Evolutionary conservation across 441 rosid species (phyloP).

Genomic region (Mallotus repandus): DNA sequence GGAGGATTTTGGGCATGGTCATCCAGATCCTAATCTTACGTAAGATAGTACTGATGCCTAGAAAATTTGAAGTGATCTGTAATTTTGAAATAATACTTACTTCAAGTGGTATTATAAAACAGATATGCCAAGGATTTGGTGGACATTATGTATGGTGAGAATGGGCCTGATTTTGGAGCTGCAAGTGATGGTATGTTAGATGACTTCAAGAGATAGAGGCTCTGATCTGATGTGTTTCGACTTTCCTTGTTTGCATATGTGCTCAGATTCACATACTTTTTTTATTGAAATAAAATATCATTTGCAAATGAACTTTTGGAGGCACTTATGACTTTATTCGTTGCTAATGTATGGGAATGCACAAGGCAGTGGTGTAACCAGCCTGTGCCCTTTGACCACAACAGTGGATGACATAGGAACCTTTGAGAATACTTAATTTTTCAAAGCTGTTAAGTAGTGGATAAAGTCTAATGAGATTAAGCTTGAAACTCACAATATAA

Average conservation of each 20-base stretch:
- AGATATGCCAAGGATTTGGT: conserved; percentile 97
- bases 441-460: too few relatives aligned
- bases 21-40: conserved; percentile 98
- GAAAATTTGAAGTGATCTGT: conserved; percentile 13
- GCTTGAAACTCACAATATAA: too few relatives aligned
- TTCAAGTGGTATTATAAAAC: conserved; percentile 30
- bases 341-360: too few relatives aligned
- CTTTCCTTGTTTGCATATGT: background rate
- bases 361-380: too few relatives aligned
- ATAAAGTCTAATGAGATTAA: too few relatives aligned
- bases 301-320: too few relatives aligned
- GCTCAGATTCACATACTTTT: background rate
- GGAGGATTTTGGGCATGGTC: conserved; percentile 98
- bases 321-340: too few relatives aligned
- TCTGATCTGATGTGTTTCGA: background rate
- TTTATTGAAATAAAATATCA: too few relatives aligned
- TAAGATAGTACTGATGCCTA: conserved; percentile 35
- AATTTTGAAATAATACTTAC: conserved; percentile 18
- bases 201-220: background rate
- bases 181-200: conserved; percentile 84
- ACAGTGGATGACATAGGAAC: too few relatives aligned
- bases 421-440: too few relatives aligned
- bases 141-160: conserved; percentile 63
- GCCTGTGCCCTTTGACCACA: too few relatives aligned
- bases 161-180: conserved; percentile 94